A percentile compares a stretch with the other conserved stretches of the same genome.
Evolutionary conservation across 2,329 filamentous ascomycete genomes (phyloP).

Genomic region (Coniochaeta sp.): DNA sequence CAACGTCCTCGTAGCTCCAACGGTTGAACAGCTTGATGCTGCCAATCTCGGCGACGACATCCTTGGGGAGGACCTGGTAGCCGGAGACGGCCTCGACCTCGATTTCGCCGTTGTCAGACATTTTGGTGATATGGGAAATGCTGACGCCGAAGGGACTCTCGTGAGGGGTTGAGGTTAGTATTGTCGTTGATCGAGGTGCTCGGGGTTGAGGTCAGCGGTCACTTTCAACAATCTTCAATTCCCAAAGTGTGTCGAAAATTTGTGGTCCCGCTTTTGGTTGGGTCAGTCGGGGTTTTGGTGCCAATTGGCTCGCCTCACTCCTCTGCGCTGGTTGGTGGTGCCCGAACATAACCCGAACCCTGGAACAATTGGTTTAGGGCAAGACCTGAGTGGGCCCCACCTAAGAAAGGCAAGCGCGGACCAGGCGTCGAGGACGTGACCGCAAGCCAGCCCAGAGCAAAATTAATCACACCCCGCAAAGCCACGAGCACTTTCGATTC

Average conservation of each 20-base stretch:
- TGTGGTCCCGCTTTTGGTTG: constrained; percentile 16
- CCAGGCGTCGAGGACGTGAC: not conserved
- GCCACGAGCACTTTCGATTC: constrained; percentile 6
- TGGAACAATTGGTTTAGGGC: constrained; percentile 1
- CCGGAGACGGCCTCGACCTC: constrained; percentile 75
- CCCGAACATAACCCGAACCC: not conserved
- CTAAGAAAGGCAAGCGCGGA: not conserved
- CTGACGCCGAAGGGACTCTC: constrained; percentile 16
- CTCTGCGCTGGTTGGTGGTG: constrained; percentile 5
- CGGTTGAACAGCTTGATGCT: constrained; percentile 97
- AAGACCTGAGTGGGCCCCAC: not conserved
- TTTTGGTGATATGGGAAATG: constrained; percentile 43
- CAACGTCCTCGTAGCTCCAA: constrained; percentile 96
- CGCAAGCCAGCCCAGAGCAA: not conserved
- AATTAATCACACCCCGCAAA: constrained; percentile 5
- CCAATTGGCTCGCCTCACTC: too few relatives aligned
- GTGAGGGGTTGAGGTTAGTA: constrained; percentile 16
- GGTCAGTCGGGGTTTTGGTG: not conserved
- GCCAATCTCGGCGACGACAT: constrained; percentile 82
- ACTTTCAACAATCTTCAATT: constrained; percentile 8
- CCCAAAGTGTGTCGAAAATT: constrained; percentile 16
- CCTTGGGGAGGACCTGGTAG: constrained; percentile 85
- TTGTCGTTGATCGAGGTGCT: constrained; percentile 4
- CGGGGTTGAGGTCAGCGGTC: constrained; percentile 10
- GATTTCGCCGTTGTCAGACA: constrained; percentile 94